Conservation (phyloP, 2,329 filamentous ascomycete genomes). For the Neoarthrinium moseri region DNA sequence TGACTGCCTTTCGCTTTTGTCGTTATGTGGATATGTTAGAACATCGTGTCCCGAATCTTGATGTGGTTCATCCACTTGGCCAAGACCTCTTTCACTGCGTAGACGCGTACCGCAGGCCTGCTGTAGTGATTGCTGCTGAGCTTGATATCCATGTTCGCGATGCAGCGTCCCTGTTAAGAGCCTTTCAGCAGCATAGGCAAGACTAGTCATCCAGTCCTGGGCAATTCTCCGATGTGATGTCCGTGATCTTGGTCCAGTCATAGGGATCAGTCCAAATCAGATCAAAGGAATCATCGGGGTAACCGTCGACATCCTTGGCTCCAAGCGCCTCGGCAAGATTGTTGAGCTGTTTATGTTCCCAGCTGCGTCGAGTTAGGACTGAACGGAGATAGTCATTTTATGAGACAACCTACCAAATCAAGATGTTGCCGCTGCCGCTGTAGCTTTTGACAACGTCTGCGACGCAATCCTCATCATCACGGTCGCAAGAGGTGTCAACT, state of each 20-base stretch:
- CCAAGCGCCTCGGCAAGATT: constrained; percentile 53
- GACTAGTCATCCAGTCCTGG: constrained; percentile 47
- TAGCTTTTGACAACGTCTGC: constrained; percentile 46
- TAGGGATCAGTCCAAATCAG: constrained; percentile 57
- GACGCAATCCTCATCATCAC: constrained; percentile 56
- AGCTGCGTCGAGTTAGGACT: constrained; percentile 32
- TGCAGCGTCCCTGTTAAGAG: no score
- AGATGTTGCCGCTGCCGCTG: constrained; percentile 50
- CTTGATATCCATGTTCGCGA: no score
- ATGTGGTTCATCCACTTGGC: no score
- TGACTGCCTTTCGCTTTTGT: no score
- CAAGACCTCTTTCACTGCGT: no score
- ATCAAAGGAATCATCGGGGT: constrained; percentile 50
- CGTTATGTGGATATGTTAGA: no score
- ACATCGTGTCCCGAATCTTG: no score
- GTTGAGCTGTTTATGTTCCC: constrained; percentile 55
- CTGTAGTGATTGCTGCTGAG: no score
- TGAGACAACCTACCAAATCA: constrained; percentile 52
- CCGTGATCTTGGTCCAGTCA: constrained; percentile 45
- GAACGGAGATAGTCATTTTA: not conserved
- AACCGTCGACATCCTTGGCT: constrained; percentile 41
- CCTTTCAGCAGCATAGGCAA: no score
- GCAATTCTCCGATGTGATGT: constrained; percentile 49
- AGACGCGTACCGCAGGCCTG: no score
- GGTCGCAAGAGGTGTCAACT: constrained; percentile 54